Percentiles rank a stretch among this genome's conserved stretches.
phyloP scores from a whole-genome alignment of 768 basidiomycete species.

The Collybiopsis luxurians region DNA sequence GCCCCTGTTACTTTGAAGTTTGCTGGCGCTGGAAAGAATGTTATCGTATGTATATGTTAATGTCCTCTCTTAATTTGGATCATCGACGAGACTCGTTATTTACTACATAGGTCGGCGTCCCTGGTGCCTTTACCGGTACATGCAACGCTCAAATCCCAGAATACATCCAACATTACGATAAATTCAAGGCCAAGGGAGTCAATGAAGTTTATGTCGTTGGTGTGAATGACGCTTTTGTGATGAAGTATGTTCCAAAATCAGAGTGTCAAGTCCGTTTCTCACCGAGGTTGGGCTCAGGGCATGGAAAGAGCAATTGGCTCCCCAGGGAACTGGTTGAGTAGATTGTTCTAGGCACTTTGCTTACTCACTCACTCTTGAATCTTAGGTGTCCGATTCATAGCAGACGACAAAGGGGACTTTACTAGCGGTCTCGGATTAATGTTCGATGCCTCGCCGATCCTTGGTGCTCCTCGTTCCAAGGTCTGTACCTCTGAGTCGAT shows the following conservation, averaged over 20 bases:
- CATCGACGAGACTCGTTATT: no score
- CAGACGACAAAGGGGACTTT: constrained; percentile 66
- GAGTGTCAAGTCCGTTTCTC: not conserved
- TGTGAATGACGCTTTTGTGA: constrained; percentile 60
- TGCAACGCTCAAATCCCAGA: constrained; percentile 5
- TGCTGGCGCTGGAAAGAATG: constrained; percentile 56
- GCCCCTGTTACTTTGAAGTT: constrained; percentile 40
- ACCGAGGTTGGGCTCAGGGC: constrained; percentile 35
- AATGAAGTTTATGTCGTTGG: constrained; percentile 50
- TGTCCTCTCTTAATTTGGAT: not conserved
- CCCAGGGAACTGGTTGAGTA: constrained; percentile 51
- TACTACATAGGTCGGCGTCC: constrained; percentile 64
- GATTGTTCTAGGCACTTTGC: not conserved
- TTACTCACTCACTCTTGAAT: constrained; percentile 9
- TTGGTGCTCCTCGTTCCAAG: constrained; percentile 71
- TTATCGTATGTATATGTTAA: constrained; percentile 46
- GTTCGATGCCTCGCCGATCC: constrained; percentile 57
- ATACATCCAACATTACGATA: constrained; percentile 28
- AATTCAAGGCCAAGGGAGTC: constrained; percentile 56
- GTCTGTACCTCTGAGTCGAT: no score
- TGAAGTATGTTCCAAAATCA: constrained; percentile 15
- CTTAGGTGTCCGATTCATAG: constrained; percentile 56
- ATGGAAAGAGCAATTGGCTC: constrained; percentile 64
- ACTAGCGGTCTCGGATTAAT: constrained; percentile 52
- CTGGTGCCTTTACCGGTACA: constrained; percentile 69